A percentile compares a stretch with the other conserved stretches of the same genome.
phyloP scores from a whole-genome alignment of 208 protist species.

The Wallacemonas sp. region DNA sequence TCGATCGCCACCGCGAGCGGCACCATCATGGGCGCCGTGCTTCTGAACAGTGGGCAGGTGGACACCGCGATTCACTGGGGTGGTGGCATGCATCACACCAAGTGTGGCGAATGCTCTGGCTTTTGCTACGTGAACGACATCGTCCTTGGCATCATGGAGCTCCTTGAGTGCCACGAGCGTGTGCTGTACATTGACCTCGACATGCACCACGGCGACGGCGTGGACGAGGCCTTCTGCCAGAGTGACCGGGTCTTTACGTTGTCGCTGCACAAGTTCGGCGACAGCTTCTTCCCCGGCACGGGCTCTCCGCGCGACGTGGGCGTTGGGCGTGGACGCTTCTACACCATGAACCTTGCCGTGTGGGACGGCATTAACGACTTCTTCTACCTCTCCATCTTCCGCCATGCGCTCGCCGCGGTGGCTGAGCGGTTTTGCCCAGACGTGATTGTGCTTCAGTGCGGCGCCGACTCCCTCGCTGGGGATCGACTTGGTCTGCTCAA shows the following conservation, averaged over 20 bases:
- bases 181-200: conserved; percentile 99
- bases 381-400: conserved; percentile 82
- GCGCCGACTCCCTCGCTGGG: conserved; percentile 97
- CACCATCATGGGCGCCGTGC: conserved; percentile 80
- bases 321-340: conserved; percentile 73
- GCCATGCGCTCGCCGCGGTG: conserved; percentile 63
- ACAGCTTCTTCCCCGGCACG: conserved; percentile 98
- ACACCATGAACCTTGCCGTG: conserved; percentile 86
- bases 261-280: conserved; percentile 99
- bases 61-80: conserved; percentile 98
- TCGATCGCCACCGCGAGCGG: conserved; percentile 82
- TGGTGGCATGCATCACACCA: conserved; percentile 98
- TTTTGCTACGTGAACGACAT: conserved; percentile 99
- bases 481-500: conserved; percentile 96
- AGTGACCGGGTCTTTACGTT: conserved; percentile 99
- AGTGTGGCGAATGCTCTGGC: conserved; percentile 96
- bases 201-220: conserved; percentile 99
- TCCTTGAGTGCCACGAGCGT: conserved; percentile 96
- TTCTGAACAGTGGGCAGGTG: conserved; percentile 76
- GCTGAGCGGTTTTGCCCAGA: conserved; percentile 75
- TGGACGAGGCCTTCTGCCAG: conserved; percentile 99
- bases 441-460: conserved; percentile 99
- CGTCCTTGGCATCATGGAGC: conserved; percentile 99
- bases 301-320: conserved; percentile 89
- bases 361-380: conserved; percentile 92